Conservation (phyloP, 2,329 filamentous ascomycete genomes). For the Penicillium sp. region DNA sequence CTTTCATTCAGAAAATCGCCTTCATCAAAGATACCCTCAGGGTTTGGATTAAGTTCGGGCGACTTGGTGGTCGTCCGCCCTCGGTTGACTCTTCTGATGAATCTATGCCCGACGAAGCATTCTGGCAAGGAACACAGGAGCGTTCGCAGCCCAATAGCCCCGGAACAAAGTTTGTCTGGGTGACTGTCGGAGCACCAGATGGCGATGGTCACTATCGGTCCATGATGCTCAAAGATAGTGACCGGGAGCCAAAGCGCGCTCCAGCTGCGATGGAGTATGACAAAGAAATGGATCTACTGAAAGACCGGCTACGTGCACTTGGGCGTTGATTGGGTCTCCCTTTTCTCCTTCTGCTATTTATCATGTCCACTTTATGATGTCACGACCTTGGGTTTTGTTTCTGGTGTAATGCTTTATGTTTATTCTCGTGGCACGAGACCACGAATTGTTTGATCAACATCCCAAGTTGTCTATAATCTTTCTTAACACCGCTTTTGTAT, state of each 20-base stretch:
- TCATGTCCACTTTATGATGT: constrained; percentile 19
- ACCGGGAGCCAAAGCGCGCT: constrained; percentile 15
- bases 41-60: constrained; percentile 39
- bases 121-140: constrained; percentile 44
- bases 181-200: constrained; percentile 48
- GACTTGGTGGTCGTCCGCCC: constrained; percentile 36
- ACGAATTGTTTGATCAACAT: background rate
- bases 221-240: constrained; percentile 31
- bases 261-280: constrained; percentile 18
- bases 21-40: constrained; percentile 43
- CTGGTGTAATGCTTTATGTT: background rate
- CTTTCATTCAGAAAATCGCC: constrained; percentile 43
- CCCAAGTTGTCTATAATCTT: background rate
- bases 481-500: background rate
- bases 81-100: constrained; percentile 12
- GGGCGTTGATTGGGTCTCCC: constrained; percentile 17
- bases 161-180: constrained; percentile 52
- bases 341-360: constrained; percentile 11
- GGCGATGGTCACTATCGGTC: constrained; percentile 47
- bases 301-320: constrained; percentile 29
- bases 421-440: background rate
- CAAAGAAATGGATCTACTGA: constrained; percentile 29
- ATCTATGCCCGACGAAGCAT: constrained; percentile 29
- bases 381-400: constrained; percentile 20
- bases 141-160: constrained; percentile 43